Evolutionary conservation across 2,329 filamentous ascomycete genomes (phyloP).

Genomic region (Pseudocercospora crystallina): DNA sequence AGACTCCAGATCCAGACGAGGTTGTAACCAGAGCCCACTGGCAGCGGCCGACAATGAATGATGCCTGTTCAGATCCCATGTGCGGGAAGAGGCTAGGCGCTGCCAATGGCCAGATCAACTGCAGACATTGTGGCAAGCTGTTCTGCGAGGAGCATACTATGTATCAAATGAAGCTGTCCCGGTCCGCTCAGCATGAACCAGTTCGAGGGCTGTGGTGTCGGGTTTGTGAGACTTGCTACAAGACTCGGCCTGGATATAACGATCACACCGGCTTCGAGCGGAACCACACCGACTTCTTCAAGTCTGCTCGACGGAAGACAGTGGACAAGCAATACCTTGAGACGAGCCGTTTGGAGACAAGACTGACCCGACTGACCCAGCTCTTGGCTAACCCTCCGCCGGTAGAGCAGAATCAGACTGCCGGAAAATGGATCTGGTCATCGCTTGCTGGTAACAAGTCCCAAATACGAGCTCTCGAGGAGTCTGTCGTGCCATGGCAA

Average conservation of each 20-base stretch:
- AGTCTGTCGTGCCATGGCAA: slow-evolving; percentile 86
- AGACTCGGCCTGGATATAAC: slow-evolving; percentile 92
- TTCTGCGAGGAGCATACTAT: slow-evolving; percentile 98
- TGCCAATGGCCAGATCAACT: slow-evolving; percentile 84
- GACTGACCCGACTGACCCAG: slow-evolving; percentile 84
- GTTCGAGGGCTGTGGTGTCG: slow-evolving; percentile 88
- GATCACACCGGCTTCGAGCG: slow-evolving; percentile 64
- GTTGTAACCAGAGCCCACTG: slow-evolving; percentile 85
- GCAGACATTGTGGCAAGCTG: slow-evolving; percentile 84
- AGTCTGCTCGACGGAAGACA: slow-evolving; percentile 67
- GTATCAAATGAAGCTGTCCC: slow-evolving; percentile 98
- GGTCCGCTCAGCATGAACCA: slow-evolving; percentile 85
- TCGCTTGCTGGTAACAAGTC: slow-evolving; percentile 64
- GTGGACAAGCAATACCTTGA: slow-evolving; percentile 87
- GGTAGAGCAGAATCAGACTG: slow-evolving; percentile 55
- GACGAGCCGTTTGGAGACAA: slow-evolving; percentile 84
- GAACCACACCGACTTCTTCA: slow-evolving; percentile 73
- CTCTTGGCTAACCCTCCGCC: slow-evolving; percentile 74
- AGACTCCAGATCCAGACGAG: slow-evolving; percentile 74
- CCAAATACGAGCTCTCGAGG: slow-evolving; percentile 73
- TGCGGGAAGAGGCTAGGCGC: slow-evolving; percentile 79
- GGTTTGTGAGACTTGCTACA: slow-evolving; percentile 99
- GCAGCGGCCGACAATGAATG: slow-evolving; percentile 73
- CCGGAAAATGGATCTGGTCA: slow-evolving; percentile 56
- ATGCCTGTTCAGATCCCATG: slow-evolving; percentile 81